Percentiles rank a stretch among this genome's conserved stretches.
These are phyloP conservation scores for Neurospora sp. DNA, from an alignment of 495 filamentous ascomycete species.

Conservation along the genomic window DNA sequence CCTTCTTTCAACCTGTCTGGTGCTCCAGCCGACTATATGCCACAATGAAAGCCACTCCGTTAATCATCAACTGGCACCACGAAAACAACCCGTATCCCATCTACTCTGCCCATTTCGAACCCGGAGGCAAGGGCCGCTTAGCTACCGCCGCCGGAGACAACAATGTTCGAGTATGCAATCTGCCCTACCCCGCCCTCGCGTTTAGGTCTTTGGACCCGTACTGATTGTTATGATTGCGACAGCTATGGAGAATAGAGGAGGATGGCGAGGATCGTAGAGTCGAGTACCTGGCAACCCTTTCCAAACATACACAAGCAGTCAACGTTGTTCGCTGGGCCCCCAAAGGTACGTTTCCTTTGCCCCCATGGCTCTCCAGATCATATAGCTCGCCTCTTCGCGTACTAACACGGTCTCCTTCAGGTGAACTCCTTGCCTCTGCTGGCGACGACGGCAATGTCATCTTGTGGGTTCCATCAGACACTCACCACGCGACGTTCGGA, in stretches of 20 bases:
- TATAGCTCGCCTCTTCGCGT: background rate
- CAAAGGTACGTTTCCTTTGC: constrained; percentile 48
- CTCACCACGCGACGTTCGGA: constrained; percentile 52
- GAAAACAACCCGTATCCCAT: constrained; percentile 80
- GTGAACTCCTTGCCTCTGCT: constrained; percentile 86
- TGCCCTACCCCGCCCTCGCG: background rate
- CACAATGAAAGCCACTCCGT: constrained; percentile 81
- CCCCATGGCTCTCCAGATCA: background rate
- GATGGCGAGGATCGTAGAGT: constrained; percentile 82
- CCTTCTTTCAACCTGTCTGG: background rate
- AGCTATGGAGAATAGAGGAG: constrained; percentile 85
- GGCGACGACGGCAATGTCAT: constrained; percentile 96
- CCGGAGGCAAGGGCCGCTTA: constrained; percentile 82
- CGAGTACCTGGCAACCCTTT: constrained; percentile 79
- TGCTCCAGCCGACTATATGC: constrained; percentile 7
- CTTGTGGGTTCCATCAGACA: constrained; percentile 85
- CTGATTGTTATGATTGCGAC: constrained; percentile 6
- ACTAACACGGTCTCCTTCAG: constrained; percentile 37
- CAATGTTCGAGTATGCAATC: constrained; percentile 74
- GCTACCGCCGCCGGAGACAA: constrained; percentile 95
- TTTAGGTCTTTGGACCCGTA: background rate
- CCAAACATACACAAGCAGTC: constrained; percentile 93
- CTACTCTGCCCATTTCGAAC: constrained; percentile 93
- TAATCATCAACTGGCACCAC: constrained; percentile 95
- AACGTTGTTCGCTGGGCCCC: constrained; percentile 97